Evolutionary conservation across 2,329 filamentous ascomycete genomes (phyloP), one percentile per base, ranked within the genome.

Genomic region (Epichloe hybrida): DNA sequence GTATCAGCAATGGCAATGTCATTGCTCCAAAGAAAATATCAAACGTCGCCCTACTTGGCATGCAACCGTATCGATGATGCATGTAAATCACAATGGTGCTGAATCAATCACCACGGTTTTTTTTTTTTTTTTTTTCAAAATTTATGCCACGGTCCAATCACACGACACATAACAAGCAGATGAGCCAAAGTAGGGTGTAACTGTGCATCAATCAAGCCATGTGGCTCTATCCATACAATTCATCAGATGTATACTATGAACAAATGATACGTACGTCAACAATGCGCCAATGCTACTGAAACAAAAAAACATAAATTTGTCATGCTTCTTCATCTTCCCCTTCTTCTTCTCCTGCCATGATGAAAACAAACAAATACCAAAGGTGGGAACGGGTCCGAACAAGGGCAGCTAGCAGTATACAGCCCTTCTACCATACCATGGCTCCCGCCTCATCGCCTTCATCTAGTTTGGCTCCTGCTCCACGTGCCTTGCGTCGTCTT

Each of bases 141-240:
- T 17, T 17, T 17, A 31, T 31, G 31, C 9, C 31, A 31, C 31
- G 31, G 31, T 4, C 8, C 8, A 31, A 31, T 11, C 31, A 31
- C 27, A 31, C 9, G 31, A 31, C 8, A 31, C 8, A 9, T 31
- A 4, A 31, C 27, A 31, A 20, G 38, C 8, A 42, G 40, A 42
- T 13, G 20, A 11, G 40, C n/a, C 40, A 42, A 42, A 12, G 11
- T 8, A n/a, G 12, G 13, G 6, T 7, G 23, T 27, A 4, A 21
- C 9, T 35, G 4, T 39, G 35, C 17, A 23, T 58, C 56, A 56
- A 50, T 58, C 56, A 56, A 47, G 52, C 52, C 49, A 52, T 51
- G 34, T 46, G 54, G 54, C 53, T 58, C 55, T 57, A 57, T 59
- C 57, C 57, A 57, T 60, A 52, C 52, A 58, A 53, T 54, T 57